Percentiles rank a stretch among this genome's conserved stretches.
phyloP scores from a whole-genome alignment of 768 basidiomycete genomes.

The Stropharia rugosoannulata region DNA sequence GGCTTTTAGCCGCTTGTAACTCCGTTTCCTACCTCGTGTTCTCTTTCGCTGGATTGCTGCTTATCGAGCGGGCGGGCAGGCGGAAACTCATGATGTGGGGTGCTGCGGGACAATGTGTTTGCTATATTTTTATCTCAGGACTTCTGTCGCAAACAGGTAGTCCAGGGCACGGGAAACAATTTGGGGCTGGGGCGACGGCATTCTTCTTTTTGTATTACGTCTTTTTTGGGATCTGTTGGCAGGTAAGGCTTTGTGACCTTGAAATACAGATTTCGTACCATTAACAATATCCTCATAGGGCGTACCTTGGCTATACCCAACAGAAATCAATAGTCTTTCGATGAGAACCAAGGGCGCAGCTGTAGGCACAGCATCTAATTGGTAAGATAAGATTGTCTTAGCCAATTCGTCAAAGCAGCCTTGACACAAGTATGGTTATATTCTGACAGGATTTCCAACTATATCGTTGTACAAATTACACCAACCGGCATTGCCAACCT shows the following conservation, averaged over 20 bases:
- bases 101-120: slow-evolving; percentile 47
- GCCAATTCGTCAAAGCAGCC: too few species aligned
- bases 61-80: slow-evolving; percentile 48
- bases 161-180: slow-evolving; percentile 29
- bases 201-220: slow-evolving; percentile 54
- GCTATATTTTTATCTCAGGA: slow-evolving; percentile 43
- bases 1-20: slow-evolving; percentile 51
- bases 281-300: slow-evolving; percentile 26
- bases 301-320: slow-evolving; percentile 50
- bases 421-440: neutral
- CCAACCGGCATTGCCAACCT: slow-evolving; percentile 44
- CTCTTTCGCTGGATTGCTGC: slow-evolving; percentile 42
- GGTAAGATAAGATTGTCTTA: slow-evolving; percentile 24
- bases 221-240: slow-evolving; percentile 54
- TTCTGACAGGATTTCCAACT: slow-evolving; percentile 43
- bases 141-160: slow-evolving; percentile 36
- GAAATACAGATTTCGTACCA: neutral
- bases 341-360: slow-evolving; percentile 53
- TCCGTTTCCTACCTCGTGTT: slow-evolving; percentile 50
- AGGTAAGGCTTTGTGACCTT: slow-evolving; percentile 28
- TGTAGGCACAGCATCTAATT: slow-evolving; percentile 46
- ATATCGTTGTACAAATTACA: slow-evolving; percentile 49
- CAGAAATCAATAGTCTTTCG: slow-evolving; percentile 48
- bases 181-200: slow-evolving; percentile 42
- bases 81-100: slow-evolving; percentile 55